Evolutionary conservation across 2,329 filamentous ascomycete species (phyloP).

Genomic region (Gnomoniopsis sp.): DNA sequence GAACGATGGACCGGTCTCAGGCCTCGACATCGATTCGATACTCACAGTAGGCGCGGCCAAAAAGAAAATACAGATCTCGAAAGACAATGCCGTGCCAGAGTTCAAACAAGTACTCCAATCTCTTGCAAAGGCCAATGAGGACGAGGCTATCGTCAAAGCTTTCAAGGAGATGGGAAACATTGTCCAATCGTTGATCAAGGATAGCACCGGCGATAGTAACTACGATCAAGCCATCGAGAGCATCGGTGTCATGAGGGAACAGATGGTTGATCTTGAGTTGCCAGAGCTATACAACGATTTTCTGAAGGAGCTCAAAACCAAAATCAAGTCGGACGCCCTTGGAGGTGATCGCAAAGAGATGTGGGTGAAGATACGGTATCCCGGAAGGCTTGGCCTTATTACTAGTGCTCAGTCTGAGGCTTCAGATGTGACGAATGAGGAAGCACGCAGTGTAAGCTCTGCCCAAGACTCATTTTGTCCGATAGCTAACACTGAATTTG

Average conservation of each 20-base stretch:
- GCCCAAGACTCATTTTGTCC: neutral
- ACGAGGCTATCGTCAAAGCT: slow-evolving; percentile 62
- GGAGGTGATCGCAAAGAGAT: slow-evolving; percentile 77
- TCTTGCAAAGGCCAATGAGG: slow-evolving; percentile 44
- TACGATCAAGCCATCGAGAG: slow-evolving; percentile 75
- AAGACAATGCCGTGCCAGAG: slow-evolving; percentile 79
- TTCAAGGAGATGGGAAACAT: slow-evolving; percentile 72
- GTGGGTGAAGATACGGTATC: slow-evolving; percentile 71
- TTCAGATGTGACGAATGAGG: slow-evolving; percentile 65
- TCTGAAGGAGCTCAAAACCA: slow-evolving; percentile 66
- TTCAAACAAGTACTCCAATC: slow-evolving; percentile 73
- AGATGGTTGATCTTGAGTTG: slow-evolving; percentile 72
- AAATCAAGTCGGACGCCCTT: slow-evolving; percentile 65
- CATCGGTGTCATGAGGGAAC: slow-evolving; percentile 73
- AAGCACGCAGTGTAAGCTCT: slow-evolving; percentile 58
- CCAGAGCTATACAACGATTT: slow-evolving; percentile 75
- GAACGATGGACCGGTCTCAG: slow-evolving; percentile 64
- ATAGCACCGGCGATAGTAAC: slow-evolving; percentile 71
- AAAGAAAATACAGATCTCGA: slow-evolving; percentile 36
- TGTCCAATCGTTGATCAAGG: slow-evolving; percentile 63
- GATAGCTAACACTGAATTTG: neutral
- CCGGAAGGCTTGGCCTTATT: slow-evolving; percentile 66
- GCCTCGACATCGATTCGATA: slow-evolving; percentile 80
- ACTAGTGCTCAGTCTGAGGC: slow-evolving; percentile 58
- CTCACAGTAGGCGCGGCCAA: slow-evolving; percentile 42